Conservation (phyloP, 257 asterid species). For the Cynanchum wilfordii region DNA sequence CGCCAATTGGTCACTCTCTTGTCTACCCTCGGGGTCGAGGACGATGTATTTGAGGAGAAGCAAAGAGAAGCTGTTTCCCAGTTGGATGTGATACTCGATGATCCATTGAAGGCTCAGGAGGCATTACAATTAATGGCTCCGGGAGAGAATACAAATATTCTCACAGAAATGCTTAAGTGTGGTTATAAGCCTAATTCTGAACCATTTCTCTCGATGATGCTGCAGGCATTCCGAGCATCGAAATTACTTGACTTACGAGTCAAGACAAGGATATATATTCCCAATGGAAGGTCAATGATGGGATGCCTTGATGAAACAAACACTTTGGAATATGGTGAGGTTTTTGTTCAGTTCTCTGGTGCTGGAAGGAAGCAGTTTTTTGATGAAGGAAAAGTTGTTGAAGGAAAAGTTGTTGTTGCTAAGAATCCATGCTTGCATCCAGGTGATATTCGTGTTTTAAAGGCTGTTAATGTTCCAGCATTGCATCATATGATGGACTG, state of each 20-base stretch:
- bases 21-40: slow-evolving; percentile 74
- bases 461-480: slow-evolving; percentile 50
- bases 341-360: slow-evolving; percentile 63
- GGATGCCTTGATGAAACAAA: slow-evolving; percentile 90
- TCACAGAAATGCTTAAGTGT: slow-evolving; percentile 77
- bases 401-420: slow-evolving; percentile 69
- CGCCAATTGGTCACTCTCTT: slow-evolving; percentile 18
- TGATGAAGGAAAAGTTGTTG: slow-evolving; percentile 40
- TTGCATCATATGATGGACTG: slow-evolving; percentile 91
- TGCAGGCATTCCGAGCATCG: slow-evolving; percentile 62
- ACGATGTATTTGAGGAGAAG: slow-evolving; percentile 47
- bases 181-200: slow-evolving; percentile 78
- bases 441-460: slow-evolving; percentile 79
- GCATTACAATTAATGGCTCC: slow-evolving; percentile 80
- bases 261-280: slow-evolving; percentile 61
- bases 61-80: slow-evolving; percentile 26
- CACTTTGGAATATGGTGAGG: slow-evolving; percentile 73
- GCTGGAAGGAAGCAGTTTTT: slow-evolving; percentile 28
- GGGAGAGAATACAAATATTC: slow-evolving; percentile 69
- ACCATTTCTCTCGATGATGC: slow-evolving; percentile 89
- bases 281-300: slow-evolving; percentile 72
- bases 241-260: slow-evolving; percentile 65
- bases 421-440: slow-evolving; percentile 97
- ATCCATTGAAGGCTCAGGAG: slow-evolving; percentile 22
- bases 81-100: no score